phyloP scores from a whole-genome alignment of 306 rosid genomes.

The Luffa aegyptiaca region DNA sequence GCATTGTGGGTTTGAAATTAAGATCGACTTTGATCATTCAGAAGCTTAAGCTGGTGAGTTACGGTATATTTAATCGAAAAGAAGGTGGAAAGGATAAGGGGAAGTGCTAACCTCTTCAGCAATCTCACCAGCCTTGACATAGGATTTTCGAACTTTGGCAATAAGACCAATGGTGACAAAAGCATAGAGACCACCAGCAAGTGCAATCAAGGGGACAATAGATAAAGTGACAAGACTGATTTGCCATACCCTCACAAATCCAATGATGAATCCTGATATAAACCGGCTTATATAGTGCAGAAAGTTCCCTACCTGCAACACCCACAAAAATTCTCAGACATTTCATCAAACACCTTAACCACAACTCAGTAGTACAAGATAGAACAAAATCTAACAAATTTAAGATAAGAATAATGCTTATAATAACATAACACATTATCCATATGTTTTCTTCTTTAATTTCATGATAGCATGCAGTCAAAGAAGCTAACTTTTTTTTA shows the following conservation, averaged over 20 bases:
- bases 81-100: neutral
- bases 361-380: neutral
- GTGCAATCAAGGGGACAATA: conserved; percentile 83
- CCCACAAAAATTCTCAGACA: neutral
- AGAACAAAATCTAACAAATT: neutral
- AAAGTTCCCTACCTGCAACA: conserved; percentile 80
- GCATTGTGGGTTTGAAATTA: neutral
- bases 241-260: conserved; percentile 90
- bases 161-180: conserved; percentile 71
- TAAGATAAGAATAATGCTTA: neutral
- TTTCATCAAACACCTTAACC: neutral
- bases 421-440: neutral
- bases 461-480: neutral
- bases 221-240: conserved; percentile 83
- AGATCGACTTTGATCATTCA: neutral
- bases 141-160: conserved; percentile 65
- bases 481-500: no score
- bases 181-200: conserved; percentile 93
- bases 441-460: neutral
- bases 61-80: neutral
- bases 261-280: conserved; percentile 60
- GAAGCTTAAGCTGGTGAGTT: neutral
- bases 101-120: conserved; percentile 72
- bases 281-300: conserved; percentile 87
- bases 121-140: conserved; percentile 88